Conservation (phyloP, 2,329 filamentous ascomycete genomes). For the Hymenoscyphus albidus region DNA sequence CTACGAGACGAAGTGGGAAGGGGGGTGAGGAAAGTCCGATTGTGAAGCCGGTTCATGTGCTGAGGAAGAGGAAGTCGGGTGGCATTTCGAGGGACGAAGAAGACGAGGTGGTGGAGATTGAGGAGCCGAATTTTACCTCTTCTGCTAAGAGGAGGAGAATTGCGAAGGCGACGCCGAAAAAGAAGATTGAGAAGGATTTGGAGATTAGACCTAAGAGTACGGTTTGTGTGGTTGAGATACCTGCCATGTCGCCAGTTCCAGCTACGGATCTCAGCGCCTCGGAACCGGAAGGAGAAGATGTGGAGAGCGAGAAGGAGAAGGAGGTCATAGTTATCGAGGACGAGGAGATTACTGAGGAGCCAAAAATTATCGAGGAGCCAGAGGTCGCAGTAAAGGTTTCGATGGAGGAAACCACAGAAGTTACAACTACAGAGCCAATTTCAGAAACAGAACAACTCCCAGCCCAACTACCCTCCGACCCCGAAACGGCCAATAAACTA, state of each 20-base stretch:
- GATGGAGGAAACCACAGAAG: neutral
- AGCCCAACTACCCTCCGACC: neutral
- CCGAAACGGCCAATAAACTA: neutral
- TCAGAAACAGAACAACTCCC: neutral
- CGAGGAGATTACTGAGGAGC: neutral
- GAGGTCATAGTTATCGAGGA: conserved; percentile 2
- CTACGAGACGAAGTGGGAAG: neutral
- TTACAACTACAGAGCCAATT: neutral
- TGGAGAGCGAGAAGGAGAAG: conserved; percentile 15
- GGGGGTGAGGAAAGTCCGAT: neutral
- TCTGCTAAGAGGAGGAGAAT: conserved; percentile 22
- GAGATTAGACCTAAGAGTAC: conserved; percentile 14
- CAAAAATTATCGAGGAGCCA: neutral
- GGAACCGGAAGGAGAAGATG: neutral
- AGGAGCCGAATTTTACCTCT: conserved; percentile 2
- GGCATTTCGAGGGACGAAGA: conserved; percentile 8
- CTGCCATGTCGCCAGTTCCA: conserved; percentile 12
- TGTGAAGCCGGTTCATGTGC: neutral
- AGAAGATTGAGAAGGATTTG: conserved; percentile 22
- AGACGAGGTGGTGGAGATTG: neutral
- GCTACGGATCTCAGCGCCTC: neutral
- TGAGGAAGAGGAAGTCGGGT: conserved; percentile 2
- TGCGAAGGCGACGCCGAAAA: conserved; percentile 13
- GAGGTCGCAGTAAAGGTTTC: neutral
- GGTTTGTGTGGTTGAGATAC: conserved; percentile 28